These are phyloP conservation scores for Mycosphaerella sp. DNA, from an alignment of 2,329 filamentous ascomycete species.

Conservation along the genomic window DNA sequence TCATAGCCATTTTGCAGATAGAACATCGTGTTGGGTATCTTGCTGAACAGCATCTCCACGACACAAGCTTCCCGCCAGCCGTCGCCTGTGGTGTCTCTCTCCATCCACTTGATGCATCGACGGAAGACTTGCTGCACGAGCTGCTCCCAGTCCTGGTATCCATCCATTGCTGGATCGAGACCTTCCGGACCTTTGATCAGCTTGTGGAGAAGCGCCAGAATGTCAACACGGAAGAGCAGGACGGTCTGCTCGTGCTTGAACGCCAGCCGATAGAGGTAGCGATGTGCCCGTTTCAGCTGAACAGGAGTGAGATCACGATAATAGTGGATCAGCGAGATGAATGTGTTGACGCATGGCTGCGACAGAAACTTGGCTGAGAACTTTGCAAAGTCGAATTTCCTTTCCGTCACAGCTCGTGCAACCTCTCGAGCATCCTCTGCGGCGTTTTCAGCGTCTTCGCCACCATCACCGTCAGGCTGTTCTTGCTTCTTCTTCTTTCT, in stretches of 20 bases:
- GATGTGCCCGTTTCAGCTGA: conserved; percentile 85
- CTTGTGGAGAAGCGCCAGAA: conserved; percentile 76
- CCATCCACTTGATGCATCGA: conserved; percentile 72
- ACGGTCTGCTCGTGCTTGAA: conserved; percentile 93
- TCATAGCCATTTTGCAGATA: conserved; percentile 90
- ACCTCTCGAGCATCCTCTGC: conserved; percentile 66
- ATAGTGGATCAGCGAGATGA: conserved; percentile 69
- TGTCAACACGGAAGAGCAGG: conserved; percentile 84
- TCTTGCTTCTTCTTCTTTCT: conserved; percentile 66
- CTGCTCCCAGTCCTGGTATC: conserved; percentile 86
- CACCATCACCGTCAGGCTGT: conserved; percentile 28
- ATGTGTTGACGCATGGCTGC: conserved; percentile 83
- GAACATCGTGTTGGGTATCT: conserved; percentile 72
- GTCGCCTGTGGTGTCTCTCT: conserved; percentile 39
- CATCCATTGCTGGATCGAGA: conserved; percentile 57
- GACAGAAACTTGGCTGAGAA: conserved; percentile 76
- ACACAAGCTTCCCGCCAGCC: conserved; percentile 71
- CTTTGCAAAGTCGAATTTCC: conserved; percentile 87
- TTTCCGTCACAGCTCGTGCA: conserved; percentile 66
- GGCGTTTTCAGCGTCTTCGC: conserved; percentile 51
- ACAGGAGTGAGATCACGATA: conserved; percentile 71
- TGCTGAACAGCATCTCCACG: conserved; percentile 91
- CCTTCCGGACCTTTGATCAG: conserved; percentile 86
- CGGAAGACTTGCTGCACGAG: conserved; percentile 77
- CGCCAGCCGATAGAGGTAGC: conserved; percentile 87